Conservation (phyloP, 768 basidiomycete genomes). For the Trametes gibbosa region DNA sequence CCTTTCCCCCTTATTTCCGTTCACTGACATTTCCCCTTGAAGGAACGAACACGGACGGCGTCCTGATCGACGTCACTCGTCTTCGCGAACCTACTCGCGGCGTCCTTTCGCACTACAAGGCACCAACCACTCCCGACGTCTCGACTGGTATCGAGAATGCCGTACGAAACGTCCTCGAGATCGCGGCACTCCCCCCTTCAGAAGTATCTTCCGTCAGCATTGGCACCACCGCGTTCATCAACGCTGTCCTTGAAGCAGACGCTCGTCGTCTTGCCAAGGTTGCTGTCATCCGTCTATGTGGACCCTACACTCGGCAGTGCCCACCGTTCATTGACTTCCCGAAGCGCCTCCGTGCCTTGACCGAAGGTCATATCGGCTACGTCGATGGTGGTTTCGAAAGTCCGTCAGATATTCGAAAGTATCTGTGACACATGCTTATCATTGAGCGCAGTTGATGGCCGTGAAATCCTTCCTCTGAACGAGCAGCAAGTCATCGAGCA, state of each 20-base stretch:
- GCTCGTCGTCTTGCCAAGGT: slow-evolving; percentile 52
- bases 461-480: slow-evolving; percentile 42
- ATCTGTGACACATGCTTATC: no score
- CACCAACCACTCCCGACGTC: slow-evolving; percentile 54
- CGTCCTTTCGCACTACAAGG: slow-evolving; percentile 41
- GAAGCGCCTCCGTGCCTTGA: slow-evolving; percentile 29
- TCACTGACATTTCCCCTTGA: neutral
- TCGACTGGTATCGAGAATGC: slow-evolving; percentile 57
- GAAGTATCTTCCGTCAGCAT: slow-evolving; percentile 52
- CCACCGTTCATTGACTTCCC: slow-evolving; percentile 59
- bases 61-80: slow-evolving; percentile 34
- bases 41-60: slow-evolving; percentile 43
- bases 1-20: neutral
- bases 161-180: slow-evolving; percentile 43
- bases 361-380: slow-evolving; percentile 36
- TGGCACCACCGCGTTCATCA: slow-evolving; percentile 49
- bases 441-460: slow-evolving; percentile 42
- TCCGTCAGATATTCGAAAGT: slow-evolving; percentile 22
- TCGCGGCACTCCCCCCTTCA: slow-evolving; percentile 34
- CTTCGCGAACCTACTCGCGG: slow-evolving; percentile 34
- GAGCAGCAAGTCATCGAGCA: slow-evolving; percentile 44
- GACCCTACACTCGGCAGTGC: slow-evolving; percentile 54
- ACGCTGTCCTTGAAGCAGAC: slow-evolving; percentile 60
- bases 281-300: slow-evolving; percentile 62
- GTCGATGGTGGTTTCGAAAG: slow-evolving; percentile 42